phyloP scores from a whole-genome alignment of 371 early-diverging fungal genomes.

The Apophysomyces elegans region DNA sequence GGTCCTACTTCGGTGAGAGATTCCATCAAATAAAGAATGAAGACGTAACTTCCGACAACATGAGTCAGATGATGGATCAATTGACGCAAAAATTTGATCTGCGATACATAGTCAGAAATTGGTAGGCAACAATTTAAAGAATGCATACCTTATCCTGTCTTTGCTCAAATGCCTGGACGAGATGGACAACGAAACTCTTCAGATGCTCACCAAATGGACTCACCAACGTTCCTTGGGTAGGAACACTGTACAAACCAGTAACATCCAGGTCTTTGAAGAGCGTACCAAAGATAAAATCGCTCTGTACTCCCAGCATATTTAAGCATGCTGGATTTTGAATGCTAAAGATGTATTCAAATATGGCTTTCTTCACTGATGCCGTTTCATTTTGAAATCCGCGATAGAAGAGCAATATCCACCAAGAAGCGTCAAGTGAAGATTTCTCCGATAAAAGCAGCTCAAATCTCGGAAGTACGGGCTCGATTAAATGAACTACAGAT shows the following conservation, averaged over 20 bases:
- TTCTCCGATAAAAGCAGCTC: conserved; percentile 30
- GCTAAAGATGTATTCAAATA: conserved; percentile 46
- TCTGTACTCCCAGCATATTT: conserved; percentile 32
- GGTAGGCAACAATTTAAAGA: too few species aligned
- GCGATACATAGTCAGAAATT: not conserved
- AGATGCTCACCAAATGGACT: conserved; percentile 53
- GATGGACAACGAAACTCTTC: conserved; percentile 28
- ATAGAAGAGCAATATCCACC: conserved; percentile 50
- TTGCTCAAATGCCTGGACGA: conserved; percentile 24
- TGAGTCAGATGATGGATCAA: conserved; percentile 47
- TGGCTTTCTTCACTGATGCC: conserved; percentile 39
- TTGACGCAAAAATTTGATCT: conserved; percentile 37
- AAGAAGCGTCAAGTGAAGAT: conserved; percentile 35
- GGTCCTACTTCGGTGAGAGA: conserved; percentile 32
- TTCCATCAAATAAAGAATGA: conserved; percentile 49
- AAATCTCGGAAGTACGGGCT: conserved; percentile 50
- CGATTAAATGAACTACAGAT: conserved; percentile 56
- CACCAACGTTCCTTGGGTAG: conserved; percentile 45
- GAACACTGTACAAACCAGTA: conserved; percentile 40
- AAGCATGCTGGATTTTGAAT: conserved; percentile 29
- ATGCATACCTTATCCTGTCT: conserved; percentile 26
- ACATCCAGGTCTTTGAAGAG: conserved; percentile 41
- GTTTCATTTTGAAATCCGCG: conserved; percentile 52
- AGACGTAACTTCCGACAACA: conserved; percentile 38
- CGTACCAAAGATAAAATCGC: conserved; percentile 46